Percentiles rank a stretch among this genome's conserved stretches.
phyloP scores from a whole-genome alignment of 768 basidiomycete species.

The Xerocomus brunneocitrinus region DNA sequence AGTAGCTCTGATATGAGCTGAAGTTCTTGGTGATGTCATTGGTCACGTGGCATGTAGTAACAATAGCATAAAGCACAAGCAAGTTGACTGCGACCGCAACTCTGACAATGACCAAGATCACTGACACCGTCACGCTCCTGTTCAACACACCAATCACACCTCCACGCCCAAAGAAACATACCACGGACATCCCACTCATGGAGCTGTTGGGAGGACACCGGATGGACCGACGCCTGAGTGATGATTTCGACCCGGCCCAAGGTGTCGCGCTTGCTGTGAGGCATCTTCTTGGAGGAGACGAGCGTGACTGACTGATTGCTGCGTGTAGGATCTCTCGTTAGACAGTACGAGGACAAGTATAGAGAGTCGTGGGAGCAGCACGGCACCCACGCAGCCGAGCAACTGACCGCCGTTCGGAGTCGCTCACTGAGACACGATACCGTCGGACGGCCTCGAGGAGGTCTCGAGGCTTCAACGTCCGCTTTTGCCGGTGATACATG shows the following conservation, averaged over 20 bases:
- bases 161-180: background rate
- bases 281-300: background rate
- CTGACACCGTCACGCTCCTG: slow-evolving; percentile 13
- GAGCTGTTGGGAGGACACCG: slow-evolving; percentile 12
- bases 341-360: slow-evolving; percentile 11
- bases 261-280: slow-evolving; percentile 15
- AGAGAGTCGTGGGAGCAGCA: slow-evolving; percentile 8
- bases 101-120: slow-evolving; percentile 1
- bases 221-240: background rate
- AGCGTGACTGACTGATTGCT: slow-evolving; percentile 9
- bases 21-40: slow-evolving; percentile 5
- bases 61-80: too few species aligned
- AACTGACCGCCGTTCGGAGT: background rate
- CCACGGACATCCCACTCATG: slow-evolving; percentile 15
- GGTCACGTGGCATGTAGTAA: slow-evolving; percentile 10
- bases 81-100: too few species aligned
- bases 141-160: slow-evolving; percentile 3
- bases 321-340: slow-evolving; percentile 3
- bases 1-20: too few species aligned
- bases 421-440: background rate
- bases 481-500: too few species aligned
- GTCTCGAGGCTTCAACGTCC: too few species aligned
- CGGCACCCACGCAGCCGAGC: background rate
- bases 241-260: slow-evolving; percentile 1
- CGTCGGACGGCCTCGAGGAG: too few species aligned